Evolutionary conservation across 371 early-diverging fungal species (phyloP).

Genomic region (Syncephalastrum contaminatum): DNA sequence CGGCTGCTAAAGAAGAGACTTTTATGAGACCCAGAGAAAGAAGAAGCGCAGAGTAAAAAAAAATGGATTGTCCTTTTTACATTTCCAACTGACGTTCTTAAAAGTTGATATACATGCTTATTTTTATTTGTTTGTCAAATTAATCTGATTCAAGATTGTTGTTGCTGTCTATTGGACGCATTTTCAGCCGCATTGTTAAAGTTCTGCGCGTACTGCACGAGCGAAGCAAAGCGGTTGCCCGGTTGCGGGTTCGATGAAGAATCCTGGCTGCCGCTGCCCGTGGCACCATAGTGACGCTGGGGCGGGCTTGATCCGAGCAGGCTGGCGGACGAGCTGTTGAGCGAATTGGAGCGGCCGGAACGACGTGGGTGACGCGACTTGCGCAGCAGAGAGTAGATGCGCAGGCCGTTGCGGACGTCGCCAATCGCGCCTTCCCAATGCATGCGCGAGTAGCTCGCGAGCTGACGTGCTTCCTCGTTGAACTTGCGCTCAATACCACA

Average conservation of each 20-base stretch:
- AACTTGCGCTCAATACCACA: slow-evolving; percentile 46
- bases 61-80: too few species aligned
- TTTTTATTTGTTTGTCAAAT: too few species aligned
- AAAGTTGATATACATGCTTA: too few species aligned
- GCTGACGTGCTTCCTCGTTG: slow-evolving; percentile 55
- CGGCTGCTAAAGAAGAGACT: too few species aligned
- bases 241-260: slow-evolving; percentile 11
- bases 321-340: slow-evolving; percentile 11
- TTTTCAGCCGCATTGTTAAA: slow-evolving; percentile 26
- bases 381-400: slow-evolving; percentile 53
- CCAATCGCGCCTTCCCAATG: slow-evolving; percentile 60
- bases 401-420: slow-evolving; percentile 46
- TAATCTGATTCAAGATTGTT: background rate
- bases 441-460: slow-evolving; percentile 54
- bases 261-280: slow-evolving; percentile 7
- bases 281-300: slow-evolving; percentile 11
- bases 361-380: slow-evolving; percentile 24
- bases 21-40: too few species aligned
- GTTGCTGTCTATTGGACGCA: slow-evolving; percentile 13
- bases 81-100: too few species aligned
- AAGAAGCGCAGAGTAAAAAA: too few species aligned
- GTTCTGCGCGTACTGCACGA: slow-evolving; percentile 37
- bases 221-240: slow-evolving; percentile 34
- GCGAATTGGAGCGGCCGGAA: slow-evolving; percentile 14
- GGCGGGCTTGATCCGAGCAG: slow-evolving; percentile 16